A percentile compares a stretch with the other conserved stretches of the same genome.
Conservation (phyloP, 2,329 filamentous ascomycete genomes). For the Juglanconis oblonga region DNA sequence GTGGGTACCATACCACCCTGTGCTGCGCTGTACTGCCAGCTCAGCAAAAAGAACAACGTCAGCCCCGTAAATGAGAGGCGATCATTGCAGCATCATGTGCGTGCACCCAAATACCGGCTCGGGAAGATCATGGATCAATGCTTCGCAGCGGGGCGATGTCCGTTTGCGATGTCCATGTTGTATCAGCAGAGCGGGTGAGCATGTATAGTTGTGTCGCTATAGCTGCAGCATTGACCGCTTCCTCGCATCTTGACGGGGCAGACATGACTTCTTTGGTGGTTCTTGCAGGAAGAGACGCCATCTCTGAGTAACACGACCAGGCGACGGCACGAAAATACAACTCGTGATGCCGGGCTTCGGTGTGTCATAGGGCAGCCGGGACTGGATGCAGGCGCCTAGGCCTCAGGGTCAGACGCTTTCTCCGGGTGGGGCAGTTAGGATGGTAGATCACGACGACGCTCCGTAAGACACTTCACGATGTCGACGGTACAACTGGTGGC, state of each 20-base stretch:
- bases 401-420: no score
- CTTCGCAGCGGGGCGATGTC: constrained; percentile 6
- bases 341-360: no score
- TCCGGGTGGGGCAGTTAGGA: no score
- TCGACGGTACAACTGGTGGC: not conserved
- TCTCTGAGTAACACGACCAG: no score
- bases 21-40: not conserved
- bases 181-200: not conserved
- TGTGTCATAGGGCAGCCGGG: no score
- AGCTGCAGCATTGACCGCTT: not conserved
- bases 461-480: no score
- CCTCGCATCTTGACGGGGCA: not conserved
- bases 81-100: constrained; percentile 2
- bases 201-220: not conserved
- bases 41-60: not conserved
- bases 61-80: not conserved
- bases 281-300: not conserved
- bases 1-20: not conserved
- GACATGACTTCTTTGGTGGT: not conserved
- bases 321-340: no score
- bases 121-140: constrained; percentile 17
- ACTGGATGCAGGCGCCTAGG: no score
- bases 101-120: not conserved
- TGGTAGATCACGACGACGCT: no score
- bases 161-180: not conserved